These are phyloP conservation scores for Trichoderma sp. DNA, from an alignment of 2,329 filamentous ascomycete genomes.

Conservation along the genomic window DNA sequence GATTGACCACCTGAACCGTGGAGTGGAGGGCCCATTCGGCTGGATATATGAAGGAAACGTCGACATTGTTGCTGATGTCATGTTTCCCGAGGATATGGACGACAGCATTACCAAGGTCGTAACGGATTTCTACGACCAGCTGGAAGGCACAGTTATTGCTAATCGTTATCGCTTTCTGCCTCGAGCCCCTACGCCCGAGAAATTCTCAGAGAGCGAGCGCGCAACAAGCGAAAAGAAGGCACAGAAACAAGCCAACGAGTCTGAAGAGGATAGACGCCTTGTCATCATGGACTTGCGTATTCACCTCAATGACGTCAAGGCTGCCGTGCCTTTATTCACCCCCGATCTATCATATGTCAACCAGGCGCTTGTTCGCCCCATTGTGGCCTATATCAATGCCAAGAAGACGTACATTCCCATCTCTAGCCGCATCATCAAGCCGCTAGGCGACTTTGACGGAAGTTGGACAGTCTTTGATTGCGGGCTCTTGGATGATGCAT, in stretches of 20 bases:
- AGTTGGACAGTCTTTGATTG: conserved; percentile 94
- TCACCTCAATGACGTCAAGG: conserved; percentile 91
- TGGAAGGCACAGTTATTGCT: conserved; percentile 86
- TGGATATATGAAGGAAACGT: conserved; percentile 98
- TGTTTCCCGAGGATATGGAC: conserved; percentile 85
- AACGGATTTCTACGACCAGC: conserved; percentile 93
- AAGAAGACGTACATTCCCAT: conserved; percentile 94
- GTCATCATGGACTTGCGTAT: conserved; percentile 93
- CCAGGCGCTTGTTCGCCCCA: conserved; percentile 89
- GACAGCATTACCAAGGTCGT: conserved; percentile 91
- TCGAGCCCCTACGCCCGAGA: conserved; percentile 36
- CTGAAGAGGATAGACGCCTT: conserved; percentile 67
- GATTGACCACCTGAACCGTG: conserved; percentile 93
- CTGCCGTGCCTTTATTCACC: conserved; percentile 88
- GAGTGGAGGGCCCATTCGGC: conserved; percentile 88
- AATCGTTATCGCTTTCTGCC: conserved; percentile 65
- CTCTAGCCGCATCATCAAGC: conserved; percentile 90
- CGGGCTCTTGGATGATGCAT: conserved; percentile 89
- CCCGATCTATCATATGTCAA: conserved; percentile 92
- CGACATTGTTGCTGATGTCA: conserved; percentile 92
- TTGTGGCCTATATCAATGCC: conserved; percentile 97
- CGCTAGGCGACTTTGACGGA: conserved; percentile 83
- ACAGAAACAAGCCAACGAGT: conserved; percentile 13
- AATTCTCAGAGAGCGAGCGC: conserved; percentile 30
- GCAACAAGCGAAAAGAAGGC: conserved; percentile 21